phyloP scores from a whole-genome alignment of 2,329 filamentous ascomycete species.

The Paecilomyces variotii region DNA sequence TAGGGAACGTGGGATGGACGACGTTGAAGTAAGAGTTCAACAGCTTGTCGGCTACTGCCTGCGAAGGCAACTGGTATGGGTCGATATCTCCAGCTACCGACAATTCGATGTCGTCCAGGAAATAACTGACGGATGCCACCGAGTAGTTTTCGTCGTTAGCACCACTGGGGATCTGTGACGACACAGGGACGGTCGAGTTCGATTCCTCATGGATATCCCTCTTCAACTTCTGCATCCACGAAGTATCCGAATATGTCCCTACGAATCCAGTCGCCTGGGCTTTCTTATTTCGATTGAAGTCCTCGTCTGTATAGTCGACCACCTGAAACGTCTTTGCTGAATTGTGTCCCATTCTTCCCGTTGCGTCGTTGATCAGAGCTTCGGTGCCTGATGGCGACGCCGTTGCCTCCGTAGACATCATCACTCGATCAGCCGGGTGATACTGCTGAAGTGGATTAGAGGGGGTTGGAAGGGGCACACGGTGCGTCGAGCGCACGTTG shows the following conservation, averaged over 20 bases:
- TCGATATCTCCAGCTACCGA: conserved; percentile 27
- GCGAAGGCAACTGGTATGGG: conserved; percentile 26
- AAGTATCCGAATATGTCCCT: conserved; percentile 38
- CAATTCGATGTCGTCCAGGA: conserved; percentile 32
- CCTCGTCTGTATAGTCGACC: conserved; percentile 36
- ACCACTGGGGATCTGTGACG: conserved; percentile 11
- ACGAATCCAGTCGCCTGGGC: conserved; percentile 34
- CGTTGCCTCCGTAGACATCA: conserved; percentile 3
- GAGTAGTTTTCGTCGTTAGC: conserved; percentile 9
- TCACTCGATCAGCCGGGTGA: conserved; percentile 8
- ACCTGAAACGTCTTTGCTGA: conserved; percentile 19
- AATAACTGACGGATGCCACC: conserved; percentile 29
- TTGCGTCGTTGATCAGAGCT: conserved; percentile 11
- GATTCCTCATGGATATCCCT: conserved; percentile 24
- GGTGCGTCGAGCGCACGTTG: conserved; percentile 19
- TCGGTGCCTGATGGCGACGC: conserved; percentile 5
- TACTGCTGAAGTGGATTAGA: neutral
- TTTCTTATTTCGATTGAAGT: conserved; percentile 34
- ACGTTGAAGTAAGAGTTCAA: conserved; percentile 32
- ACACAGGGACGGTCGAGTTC: conserved; percentile 1
- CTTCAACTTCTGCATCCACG: conserved; percentile 36
- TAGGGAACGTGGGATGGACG: conserved; percentile 35
- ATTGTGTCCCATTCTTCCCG: conserved; percentile 13
- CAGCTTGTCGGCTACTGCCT: conserved; percentile 30
- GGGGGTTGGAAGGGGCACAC: neutral